A percentile compares a stretch with the other conserved stretches of the same genome.
These are phyloP conservation scores for Tuber aestivum DNA, from an alignment of 495 filamentous ascomycete genomes.

Conservation along the genomic window DNA sequence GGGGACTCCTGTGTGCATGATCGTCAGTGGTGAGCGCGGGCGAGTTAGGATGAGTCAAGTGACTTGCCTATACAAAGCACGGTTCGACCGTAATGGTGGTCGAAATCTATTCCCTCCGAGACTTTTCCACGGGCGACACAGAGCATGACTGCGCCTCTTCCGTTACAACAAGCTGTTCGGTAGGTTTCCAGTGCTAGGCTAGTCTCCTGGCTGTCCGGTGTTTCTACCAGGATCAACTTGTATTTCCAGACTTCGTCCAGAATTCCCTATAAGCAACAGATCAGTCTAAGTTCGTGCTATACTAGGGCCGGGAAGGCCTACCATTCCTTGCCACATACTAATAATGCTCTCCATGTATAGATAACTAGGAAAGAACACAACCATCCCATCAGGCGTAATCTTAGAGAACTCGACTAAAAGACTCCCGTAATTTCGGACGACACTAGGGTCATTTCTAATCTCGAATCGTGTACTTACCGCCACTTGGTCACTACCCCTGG, in stretches of 20 bases:
- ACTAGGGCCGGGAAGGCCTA: conserved; percentile 10
- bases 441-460: conserved; percentile 87
- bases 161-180: conserved; percentile 94
- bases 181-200: conserved; percentile 94
- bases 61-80: conserved; percentile 74
- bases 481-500: conserved; percentile 86
- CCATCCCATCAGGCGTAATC: conserved; percentile 92
- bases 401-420: conserved; percentile 88
- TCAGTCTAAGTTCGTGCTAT: conserved; percentile 3
- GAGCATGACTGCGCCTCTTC: conserved; percentile 83
- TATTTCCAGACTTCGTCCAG: conserved; percentile 98
- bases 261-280: conserved; percentile 52
- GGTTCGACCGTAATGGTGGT: conserved; percentile 95
- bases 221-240: conserved; percentile 97
- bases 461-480: conserved; percentile 86
- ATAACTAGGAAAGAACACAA: conserved; percentile 98
- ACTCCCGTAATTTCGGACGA: conserved; percentile 91
- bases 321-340: conserved; percentile 96
- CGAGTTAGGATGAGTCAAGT: not conserved
- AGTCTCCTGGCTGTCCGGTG: conserved; percentile 93
- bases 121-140: conserved; percentile 97
- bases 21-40: not conserved
- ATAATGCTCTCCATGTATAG: conserved; percentile 99
- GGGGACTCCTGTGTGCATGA: conserved; percentile 56
- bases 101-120: conserved; percentile 96